Conservation (phyloP, 2,329 filamentous ascomycete species). For the Botrytis elliptica region DNA sequence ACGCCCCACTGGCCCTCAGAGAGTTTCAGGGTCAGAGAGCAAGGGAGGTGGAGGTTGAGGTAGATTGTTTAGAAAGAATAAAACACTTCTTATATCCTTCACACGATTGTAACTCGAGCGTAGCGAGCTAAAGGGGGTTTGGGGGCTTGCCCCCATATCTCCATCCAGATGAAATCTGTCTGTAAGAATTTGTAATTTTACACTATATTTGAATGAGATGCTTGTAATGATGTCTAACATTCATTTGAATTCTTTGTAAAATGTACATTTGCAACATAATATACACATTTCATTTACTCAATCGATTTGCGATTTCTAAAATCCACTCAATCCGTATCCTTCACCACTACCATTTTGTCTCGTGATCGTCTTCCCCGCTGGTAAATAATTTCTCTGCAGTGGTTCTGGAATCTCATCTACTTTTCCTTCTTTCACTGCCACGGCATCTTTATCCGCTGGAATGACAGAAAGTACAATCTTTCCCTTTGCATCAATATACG, state of each 20-base stretch:
- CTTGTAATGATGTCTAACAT: background rate
- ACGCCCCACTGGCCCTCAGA: background rate
- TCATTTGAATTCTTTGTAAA: background rate
- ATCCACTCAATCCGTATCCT: slow-evolving; percentile 8
- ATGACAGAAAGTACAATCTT: slow-evolving; percentile 32
- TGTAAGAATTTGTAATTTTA: background rate
- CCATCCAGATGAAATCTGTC: background rate
- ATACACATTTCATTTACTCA: slow-evolving; percentile 8
- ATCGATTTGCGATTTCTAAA: background rate
- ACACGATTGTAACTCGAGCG: background rate
- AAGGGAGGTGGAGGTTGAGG: background rate
- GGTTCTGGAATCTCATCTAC: slow-evolving; percentile 27
- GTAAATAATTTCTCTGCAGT: background rate
- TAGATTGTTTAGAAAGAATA: background rate
- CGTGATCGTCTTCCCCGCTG: background rate
- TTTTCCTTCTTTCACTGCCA: slow-evolving; percentile 35
- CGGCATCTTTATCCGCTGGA: slow-evolving; percentile 31
- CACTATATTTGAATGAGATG: background rate
- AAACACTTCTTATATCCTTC: fast-evolving
- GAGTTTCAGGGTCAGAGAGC: background rate
- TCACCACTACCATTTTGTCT: slow-evolving; percentile 8
- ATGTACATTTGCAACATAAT: slow-evolving; percentile 17
- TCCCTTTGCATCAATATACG: slow-evolving; percentile 36
- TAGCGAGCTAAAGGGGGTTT: background rate
- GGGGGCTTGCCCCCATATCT: background rate